phyloP scores from a whole-genome alignment of 2,329 filamentous ascomycete genomes.

The Nigrograna mackinnonii region DNA sequence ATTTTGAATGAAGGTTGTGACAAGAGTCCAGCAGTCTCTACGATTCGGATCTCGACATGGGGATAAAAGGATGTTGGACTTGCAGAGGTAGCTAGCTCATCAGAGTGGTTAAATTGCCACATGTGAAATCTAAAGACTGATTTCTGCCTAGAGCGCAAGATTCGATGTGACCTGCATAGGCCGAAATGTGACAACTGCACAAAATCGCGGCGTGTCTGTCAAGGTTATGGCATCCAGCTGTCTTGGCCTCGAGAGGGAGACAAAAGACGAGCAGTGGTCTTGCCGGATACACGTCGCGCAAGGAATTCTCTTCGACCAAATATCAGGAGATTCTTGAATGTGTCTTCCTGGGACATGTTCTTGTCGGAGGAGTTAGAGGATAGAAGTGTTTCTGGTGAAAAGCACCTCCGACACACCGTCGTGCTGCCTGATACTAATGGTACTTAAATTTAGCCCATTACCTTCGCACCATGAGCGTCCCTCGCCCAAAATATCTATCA shows the following conservation, averaged over 20 bases:
- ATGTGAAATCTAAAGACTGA: constrained; percentile 2
- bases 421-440: constrained; percentile 7
- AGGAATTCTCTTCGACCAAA: constrained; percentile 2
- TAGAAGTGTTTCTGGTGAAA: constrained; percentile 4
- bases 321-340: constrained; percentile 11
- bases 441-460: constrained; percentile 8
- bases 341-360: constrained; percentile 10
- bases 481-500: constrained; percentile 11
- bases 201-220: constrained; percentile 2
- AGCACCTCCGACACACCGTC: constrained; percentile 2
- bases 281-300: constrained; percentile 1
- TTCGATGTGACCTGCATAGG: constrained; percentile 3
- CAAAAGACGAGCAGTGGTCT: constrained; percentile 3
- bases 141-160: constrained; percentile 6
- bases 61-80: constrained; percentile 16
- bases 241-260: constrained; percentile 5
- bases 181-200: constrained; percentile 4
- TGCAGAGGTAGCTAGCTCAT: constrained; percentile 12
- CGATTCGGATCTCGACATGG: constrained; percentile 9
- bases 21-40: constrained; percentile 1
- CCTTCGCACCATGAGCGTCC: constrained; percentile 11
- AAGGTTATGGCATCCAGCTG: constrained; percentile 6
- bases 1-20: constrained; percentile 2
- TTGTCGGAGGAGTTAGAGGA: constrained; percentile 10
- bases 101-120: constrained; percentile 3